Conservation (phyloP, 768 basidiomycete genomes). For the Lentinula lateritia region DNA sequence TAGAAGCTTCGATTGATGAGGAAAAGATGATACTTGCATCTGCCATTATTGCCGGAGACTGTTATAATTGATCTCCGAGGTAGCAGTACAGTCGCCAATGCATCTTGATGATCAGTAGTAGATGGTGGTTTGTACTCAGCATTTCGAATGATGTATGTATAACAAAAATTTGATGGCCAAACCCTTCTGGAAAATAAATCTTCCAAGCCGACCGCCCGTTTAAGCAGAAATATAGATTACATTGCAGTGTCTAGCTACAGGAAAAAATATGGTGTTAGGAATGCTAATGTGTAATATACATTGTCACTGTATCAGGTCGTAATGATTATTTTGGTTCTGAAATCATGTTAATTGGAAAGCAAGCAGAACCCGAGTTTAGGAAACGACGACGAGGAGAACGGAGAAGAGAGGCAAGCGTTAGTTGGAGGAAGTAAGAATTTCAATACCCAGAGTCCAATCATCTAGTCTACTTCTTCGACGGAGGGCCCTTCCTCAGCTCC, state of each 20-base stretch:
- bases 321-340: neutral
- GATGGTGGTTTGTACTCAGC: too few species aligned
- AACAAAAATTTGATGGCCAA: too few species aligned
- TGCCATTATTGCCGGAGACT: too few species aligned
- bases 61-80: too few species aligned
- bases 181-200: neutral
- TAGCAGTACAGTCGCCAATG: too few species aligned
- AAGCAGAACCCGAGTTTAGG: neutral
- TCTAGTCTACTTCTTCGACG: slow-evolving; percentile 57
- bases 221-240: neutral
- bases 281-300: neutral
- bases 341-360: neutral
- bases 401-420: neutral
- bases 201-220: neutral
- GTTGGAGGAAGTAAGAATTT: neutral
- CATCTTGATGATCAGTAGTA: too few species aligned
- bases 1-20: too few species aligned
- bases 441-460: neutral
- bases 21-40: too few species aligned
- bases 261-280: neutral
- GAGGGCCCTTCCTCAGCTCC: slow-evolving; percentile 55
- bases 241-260: neutral
- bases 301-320: neutral
- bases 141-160: too few species aligned
- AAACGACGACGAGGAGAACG: neutral